Evolutionary conservation across 768 basidiomycete genomes (phyloP).

Genomic region (Pulveroboletus sp.): DNA sequence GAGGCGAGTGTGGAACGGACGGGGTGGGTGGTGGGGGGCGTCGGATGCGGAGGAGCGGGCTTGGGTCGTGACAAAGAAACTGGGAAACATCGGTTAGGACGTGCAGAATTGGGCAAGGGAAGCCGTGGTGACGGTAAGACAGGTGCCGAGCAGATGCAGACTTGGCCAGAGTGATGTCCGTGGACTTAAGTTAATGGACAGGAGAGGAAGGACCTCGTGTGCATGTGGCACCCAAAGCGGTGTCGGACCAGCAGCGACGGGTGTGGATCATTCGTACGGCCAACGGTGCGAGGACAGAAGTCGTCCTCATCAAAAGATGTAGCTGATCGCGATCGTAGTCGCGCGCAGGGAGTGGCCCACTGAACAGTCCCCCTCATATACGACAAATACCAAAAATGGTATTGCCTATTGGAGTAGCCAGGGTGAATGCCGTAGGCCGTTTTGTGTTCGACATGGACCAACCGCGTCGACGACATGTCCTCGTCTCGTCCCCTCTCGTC

Average conservation of each 20-base stretch:
- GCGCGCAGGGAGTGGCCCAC: background rate
- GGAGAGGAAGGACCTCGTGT: conserved; percentile 34
- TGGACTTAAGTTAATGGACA: conserved; percentile 37
- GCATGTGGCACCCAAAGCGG: conserved; percentile 31
- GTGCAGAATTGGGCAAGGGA: conserved; percentile 30
- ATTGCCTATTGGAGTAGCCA: conserved; percentile 24
- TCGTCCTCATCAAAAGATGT: conserved; percentile 3
- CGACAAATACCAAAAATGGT: conserved; percentile 16
- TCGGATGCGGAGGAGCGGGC: conserved; percentile 23
- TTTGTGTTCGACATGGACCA: no score
- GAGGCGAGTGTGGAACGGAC: conserved; percentile 4
- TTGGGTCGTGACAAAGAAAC: conserved; percentile 29
- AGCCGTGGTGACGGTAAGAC: conserved; percentile 35
- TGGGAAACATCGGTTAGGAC: conserved; percentile 29
- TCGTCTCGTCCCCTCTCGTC: no score
- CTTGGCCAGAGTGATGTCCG: conserved; percentile 32
- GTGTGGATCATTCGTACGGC: conserved; percentile 18
- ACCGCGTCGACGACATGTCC: no score
- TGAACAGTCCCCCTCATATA: conserved; percentile 5
- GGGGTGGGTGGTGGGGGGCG: conserved; percentile 18
- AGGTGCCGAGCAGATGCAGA: conserved; percentile 31
- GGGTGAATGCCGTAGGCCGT: conserved; percentile 26
- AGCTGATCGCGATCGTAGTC: conserved; percentile 14
- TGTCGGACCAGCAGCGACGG: conserved; percentile 25
- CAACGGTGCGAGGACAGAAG: background rate